Percentiles rank a stretch among this genome's conserved stretches.
Evolutionary conservation across 495 filamentous ascomycete species (phyloP).

Genomic region (Ramalina intermedia): DNA sequence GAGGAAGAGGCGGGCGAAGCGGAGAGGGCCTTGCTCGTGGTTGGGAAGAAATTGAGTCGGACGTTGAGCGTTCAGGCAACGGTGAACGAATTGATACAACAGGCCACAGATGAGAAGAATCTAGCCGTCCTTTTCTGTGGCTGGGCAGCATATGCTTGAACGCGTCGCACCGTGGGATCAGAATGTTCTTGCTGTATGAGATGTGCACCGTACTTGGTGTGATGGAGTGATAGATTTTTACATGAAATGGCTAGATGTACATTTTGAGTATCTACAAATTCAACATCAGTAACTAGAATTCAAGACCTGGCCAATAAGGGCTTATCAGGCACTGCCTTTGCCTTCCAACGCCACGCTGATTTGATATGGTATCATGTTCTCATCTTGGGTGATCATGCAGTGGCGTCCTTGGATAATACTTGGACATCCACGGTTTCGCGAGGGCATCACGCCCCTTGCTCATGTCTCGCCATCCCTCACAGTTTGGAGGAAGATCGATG

Average conservation of each 20-base stretch:
- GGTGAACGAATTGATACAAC: slow-evolving; percentile 92
- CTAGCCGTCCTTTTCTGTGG: slow-evolving; percentile 81
- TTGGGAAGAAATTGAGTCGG: slow-evolving; percentile 86
- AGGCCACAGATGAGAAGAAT: slow-evolving; percentile 85
- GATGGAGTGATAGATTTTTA: neutral
- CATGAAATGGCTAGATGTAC: too few species aligned
- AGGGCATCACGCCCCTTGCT: neutral
- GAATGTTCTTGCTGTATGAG: neutral
- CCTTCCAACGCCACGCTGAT: slow-evolving; percentile 1
- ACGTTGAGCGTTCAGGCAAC: slow-evolving; percentile 86
- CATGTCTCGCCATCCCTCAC: slow-evolving; percentile 4
- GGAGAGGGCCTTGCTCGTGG: slow-evolving; percentile 78
- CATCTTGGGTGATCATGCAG: slow-evolving; percentile 1
- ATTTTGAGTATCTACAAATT: too few species aligned
- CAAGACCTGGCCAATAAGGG: too few species aligned
- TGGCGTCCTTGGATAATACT: neutral
- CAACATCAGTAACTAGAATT: too few species aligned
- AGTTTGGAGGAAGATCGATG: slow-evolving; percentile 24
- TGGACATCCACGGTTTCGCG: slow-evolving; percentile 6
- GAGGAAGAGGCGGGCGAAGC: slow-evolving; percentile 78
- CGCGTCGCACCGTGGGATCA: neutral
- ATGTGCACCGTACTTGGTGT: neutral
- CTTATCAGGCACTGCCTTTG: too few species aligned
- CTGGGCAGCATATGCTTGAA: slow-evolving; percentile 52
- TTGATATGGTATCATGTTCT: neutral